Conservation (phyloP, 2,329 filamentous ascomycete species). For the Beauveria sp. region DNA sequence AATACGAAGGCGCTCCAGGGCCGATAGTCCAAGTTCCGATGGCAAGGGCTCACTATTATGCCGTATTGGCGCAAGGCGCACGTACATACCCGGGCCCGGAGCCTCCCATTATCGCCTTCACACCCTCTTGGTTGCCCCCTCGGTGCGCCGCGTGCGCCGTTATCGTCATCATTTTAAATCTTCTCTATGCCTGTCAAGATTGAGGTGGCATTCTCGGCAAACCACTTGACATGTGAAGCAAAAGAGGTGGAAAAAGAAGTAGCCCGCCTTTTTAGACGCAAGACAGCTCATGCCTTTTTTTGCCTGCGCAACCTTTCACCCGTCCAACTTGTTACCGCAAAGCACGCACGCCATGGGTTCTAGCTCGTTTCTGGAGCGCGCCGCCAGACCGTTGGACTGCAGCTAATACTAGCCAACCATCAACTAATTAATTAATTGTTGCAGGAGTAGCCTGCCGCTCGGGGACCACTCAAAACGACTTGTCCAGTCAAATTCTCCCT, state of each 20-base stretch:
- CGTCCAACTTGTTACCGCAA: background rate
- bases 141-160: background rate
- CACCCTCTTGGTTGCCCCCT: background rate
- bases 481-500: too few species aligned
- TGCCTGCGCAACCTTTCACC: too few species aligned
- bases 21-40: background rate
- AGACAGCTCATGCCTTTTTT: too few species aligned
- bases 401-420: background rate
- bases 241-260: too few species aligned
- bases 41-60: background rate
- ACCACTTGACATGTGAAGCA: too few species aligned
- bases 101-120: background rate
- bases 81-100: background rate
- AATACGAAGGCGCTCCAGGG: background rate
- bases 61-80: background rate
- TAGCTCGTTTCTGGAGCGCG: background rate
- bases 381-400: background rate
- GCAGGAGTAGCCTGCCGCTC: too few species aligned
- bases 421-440: background rate
- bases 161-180: too few species aligned
- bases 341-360: conserved; percentile 3
- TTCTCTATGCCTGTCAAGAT: too few species aligned
- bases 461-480: too few species aligned
- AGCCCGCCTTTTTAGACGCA: too few species aligned
- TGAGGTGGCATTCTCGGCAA: too few species aligned